Conservation (phyloP, 139 green algal genomes). For the Chlamydomonas asymmetrica region DNA sequence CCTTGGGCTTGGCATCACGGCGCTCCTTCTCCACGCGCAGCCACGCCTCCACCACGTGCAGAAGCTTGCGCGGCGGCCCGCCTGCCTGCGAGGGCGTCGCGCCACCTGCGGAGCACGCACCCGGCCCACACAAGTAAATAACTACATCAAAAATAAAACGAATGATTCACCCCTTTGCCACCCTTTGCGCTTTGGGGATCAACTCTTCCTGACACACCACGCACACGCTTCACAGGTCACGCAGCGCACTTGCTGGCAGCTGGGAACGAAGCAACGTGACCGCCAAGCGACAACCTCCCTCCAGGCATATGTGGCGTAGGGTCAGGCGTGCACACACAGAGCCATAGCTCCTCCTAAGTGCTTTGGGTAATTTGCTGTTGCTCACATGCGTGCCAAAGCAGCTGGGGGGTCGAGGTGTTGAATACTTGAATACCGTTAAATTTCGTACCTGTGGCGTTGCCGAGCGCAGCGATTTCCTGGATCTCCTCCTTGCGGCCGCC, state of each 20-base stretch:
- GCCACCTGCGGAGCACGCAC: not conserved
- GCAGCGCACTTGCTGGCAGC: too few relatives aligned
- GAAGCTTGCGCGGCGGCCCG: conserved; percentile 59
- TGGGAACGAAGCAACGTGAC: too few relatives aligned
- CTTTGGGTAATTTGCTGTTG: too few relatives aligned
- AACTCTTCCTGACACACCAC: too few relatives aligned
- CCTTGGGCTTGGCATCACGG: conserved; percentile 13
- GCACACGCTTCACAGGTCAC: too few relatives aligned
- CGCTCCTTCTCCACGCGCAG: conserved; percentile 68
- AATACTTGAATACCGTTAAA: too few relatives aligned
- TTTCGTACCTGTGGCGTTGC: not conserved
- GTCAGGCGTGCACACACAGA: too few relatives aligned
- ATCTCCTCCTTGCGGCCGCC: conserved; percentile 8
- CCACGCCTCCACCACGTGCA: conserved; percentile 83
- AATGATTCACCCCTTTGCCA: not conserved
- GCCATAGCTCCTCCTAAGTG: too few relatives aligned
- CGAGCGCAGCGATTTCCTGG: not conserved
- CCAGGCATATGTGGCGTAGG: too few relatives aligned
- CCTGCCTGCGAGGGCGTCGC: not conserved
- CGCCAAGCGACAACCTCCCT: too few relatives aligned
- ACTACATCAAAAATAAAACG: not conserved
- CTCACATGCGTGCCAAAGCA: not conserved
- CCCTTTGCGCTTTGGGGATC: too few relatives aligned
- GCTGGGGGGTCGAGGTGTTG: too few relatives aligned
- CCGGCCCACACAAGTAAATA: not conserved